Base-by-base conservation (phyloP, 805 yeast genomes). In the Spathaspora girioi region DNA sequence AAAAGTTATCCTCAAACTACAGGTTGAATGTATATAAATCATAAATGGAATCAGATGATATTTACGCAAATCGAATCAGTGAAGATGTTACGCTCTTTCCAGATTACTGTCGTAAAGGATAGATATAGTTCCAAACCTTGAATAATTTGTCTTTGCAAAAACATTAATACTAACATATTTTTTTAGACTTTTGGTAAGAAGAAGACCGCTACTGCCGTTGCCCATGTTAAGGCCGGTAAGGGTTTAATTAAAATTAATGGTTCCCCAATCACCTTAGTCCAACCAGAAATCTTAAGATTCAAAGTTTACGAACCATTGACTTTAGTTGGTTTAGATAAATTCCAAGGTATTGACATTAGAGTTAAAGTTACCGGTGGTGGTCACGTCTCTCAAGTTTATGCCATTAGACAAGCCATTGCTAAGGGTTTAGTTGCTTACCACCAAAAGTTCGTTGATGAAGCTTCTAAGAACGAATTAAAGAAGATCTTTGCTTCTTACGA, bases 331-430 rank as follows among this genome's bases (percentile, higher is more conserved):
- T 85, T 94, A 75, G 98, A 94, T 86, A 94, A 94, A 82, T 94
- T 91, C 82, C 93, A 96, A 78, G 86, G 86, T 84, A 87, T 94
- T 71, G 99, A 94, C 82, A 90, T 94, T 82, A 93, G 98, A 84
- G 96, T 94, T 76, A 87, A 94, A 80, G 98, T 94, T 75, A 85
- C 97, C 75, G 99, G 99, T 81, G 99, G 99, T 91, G 99, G 99
- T 83, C 99, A 94, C 87, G 97, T 93, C 67, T 93, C 98, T 63
- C 99, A 94, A 85, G 96, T 94, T 66, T 94, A 94, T 84, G 99
- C 99, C 68, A 94, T 94, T 81, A 93, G 99, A 86, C 99, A 94
- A 78, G 99, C 99, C 64, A 89, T 94, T 78, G 98, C 99, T 72
- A 94, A 94, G 85, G 99, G 99, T 79, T 86, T 94, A 76, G 89